Evolutionary conservation across 2,329 filamentous ascomycete genomes (phyloP).

Genomic region (Arthrobotrys entomopaga): DNA sequence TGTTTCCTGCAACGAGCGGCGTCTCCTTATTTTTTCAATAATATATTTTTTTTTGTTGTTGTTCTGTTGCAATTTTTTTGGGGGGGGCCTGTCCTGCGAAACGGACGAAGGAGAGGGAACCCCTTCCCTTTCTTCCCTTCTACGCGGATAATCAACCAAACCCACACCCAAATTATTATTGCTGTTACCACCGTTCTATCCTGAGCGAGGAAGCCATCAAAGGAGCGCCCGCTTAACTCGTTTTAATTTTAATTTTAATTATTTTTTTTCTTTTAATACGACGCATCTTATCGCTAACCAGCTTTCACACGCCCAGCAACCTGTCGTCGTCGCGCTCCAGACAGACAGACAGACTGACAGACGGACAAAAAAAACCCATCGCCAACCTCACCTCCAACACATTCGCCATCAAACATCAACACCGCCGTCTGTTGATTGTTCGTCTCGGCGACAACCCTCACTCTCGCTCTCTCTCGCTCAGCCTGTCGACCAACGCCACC

Average conservation of each 20-base stretch:
- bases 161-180: background rate
- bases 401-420: too few relatives aligned
- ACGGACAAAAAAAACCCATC: constrained; percentile 3
- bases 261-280: constrained; percentile 5
- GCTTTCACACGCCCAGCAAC: background rate
- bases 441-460: constrained; percentile 4
- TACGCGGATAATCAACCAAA: constrained; percentile 43
- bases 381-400: constrained; percentile 4
- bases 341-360: background rate
- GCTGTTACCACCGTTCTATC: background rate
- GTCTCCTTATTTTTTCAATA: constrained; percentile 11
- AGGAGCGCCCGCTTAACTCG: constrained; percentile 15
- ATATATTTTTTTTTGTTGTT: constrained; percentile 11
- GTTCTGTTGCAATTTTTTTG: constrained; percentile 12
- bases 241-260: too few relatives aligned
- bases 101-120: background rate
- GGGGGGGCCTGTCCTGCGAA: constrained; percentile 1
- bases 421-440: too few relatives aligned
- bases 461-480: background rate
- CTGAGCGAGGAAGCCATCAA: background rate
- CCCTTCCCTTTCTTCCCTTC: constrained; percentile 4
- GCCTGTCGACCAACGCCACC: background rate
- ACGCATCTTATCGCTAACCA: constrained; percentile 28
- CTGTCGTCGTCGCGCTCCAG: constrained; percentile 3
- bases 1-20: constrained; percentile 11